phyloP scores from a whole-genome alignment of 208 protist genomes.

The Crithidia expoeki region DNA sequence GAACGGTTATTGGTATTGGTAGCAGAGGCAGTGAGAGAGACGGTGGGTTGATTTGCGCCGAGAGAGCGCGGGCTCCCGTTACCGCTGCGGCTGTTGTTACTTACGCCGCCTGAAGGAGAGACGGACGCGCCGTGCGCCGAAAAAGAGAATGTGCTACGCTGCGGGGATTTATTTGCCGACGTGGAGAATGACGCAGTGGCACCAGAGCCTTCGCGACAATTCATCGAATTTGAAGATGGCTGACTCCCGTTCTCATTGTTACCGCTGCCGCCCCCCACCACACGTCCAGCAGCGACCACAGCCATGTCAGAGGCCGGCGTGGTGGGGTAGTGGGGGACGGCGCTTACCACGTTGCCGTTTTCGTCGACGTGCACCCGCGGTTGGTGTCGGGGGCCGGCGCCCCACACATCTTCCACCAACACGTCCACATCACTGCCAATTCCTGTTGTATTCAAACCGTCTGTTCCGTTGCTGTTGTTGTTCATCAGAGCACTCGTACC shows the following conservation, averaged over 20 bases:
- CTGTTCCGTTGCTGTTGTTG: background rate
- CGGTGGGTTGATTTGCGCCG: background rate
- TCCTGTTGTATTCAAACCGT: no score
- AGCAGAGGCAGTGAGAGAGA: background rate
- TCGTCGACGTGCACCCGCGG: conserved; percentile 9
- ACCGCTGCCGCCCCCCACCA: background rate
- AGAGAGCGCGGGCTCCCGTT: background rate
- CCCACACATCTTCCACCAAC: conserved; percentile 21
- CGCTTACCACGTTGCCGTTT: background rate
- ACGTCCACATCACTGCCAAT: background rate
- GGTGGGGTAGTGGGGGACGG: background rate
- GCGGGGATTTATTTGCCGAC: background rate
- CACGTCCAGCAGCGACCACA: conserved; percentile 1
- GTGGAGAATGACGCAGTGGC: background rate
- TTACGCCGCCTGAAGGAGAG: no score
- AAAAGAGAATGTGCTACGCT: background rate
- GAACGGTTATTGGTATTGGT: background rate
- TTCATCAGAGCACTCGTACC: background rate
- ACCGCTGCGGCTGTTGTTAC: background rate
- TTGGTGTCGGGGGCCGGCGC: conserved; percentile 21
- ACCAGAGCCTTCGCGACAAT: background rate
- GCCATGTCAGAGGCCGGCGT: background rate
- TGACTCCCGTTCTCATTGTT: background rate
- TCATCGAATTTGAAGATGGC: background rate
- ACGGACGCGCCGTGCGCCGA: background rate